A percentile compares a stretch with the other conserved stretches of the same genome.
Conservation (phyloP, 2,329 filamentous ascomycete species). For the Dactylellina leptospora region DNA sequence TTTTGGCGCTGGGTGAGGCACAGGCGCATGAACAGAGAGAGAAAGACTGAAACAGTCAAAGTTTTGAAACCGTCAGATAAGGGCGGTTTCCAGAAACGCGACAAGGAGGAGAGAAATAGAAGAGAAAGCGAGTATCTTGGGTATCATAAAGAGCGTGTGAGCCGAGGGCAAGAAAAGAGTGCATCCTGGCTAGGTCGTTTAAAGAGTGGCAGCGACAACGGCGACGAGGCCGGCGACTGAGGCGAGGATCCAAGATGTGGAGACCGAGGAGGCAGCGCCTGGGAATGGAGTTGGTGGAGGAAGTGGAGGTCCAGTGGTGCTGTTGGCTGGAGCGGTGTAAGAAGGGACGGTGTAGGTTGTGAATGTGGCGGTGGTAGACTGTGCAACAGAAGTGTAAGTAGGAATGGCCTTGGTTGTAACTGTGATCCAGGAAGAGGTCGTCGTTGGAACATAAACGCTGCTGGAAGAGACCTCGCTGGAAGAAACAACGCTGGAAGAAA, state of each 20-base stretch:
- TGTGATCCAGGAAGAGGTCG: conserved; percentile 45
- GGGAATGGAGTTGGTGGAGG: conserved; percentile 43
- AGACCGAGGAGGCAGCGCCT: conserved; percentile 46
- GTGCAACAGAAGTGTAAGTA: conserved; percentile 41
- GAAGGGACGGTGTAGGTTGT: conserved; percentile 28
- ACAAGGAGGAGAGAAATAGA: conserved; percentile 8
- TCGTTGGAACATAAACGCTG: conserved; percentile 20
- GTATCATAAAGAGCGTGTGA: conserved; percentile 45
- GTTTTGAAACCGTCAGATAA: conserved; percentile 29
- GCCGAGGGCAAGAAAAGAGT: conserved; percentile 9
- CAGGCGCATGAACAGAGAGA: conserved; percentile 7
- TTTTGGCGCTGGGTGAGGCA: conserved; percentile 33
- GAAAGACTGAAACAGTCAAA: conserved; percentile 34
- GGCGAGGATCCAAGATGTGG: conserved; percentile 44
- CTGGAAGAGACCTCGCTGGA: conserved; percentile 10
- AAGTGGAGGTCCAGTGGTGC: conserved; percentile 10
- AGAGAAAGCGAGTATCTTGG: neutral
- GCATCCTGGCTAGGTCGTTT: conserved; percentile 15
- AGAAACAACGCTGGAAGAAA: conserved; percentile 18
- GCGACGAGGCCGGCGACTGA: conserved; percentile 44
- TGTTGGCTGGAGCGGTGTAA: conserved; percentile 9
- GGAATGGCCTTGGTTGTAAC: conserved; percentile 40
- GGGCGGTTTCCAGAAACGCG: conserved; percentile 9
- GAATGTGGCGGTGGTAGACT: conserved; percentile 19
- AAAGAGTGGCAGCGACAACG: conserved; percentile 34